Base-by-base conservation (phyloP, 2,329 filamentous ascomycete species). In the Drechslera avenae region DNA sequence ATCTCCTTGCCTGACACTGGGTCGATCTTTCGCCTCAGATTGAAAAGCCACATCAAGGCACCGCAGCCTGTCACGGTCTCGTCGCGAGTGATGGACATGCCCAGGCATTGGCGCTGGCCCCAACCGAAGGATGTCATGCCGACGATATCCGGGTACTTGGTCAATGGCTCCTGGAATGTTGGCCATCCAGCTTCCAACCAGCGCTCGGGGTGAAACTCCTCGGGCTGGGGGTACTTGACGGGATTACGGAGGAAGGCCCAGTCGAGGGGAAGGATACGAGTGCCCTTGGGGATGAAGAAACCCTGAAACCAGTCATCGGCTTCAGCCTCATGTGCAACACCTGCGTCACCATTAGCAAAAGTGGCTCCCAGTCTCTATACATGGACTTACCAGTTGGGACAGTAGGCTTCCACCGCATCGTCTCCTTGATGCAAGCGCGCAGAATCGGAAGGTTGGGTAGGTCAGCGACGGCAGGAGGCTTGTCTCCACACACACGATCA, bases 51-150 rank as follows among this genome's bases (percentile, higher is more conserved):
- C 51, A 75, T 71, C n/a, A 83, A 64, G 12, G 77, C 76, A 16
- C 79, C 79, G 50, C 79, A 81, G 0, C 78, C 78, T 5, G 81
- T 75, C 5, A 83, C 59, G n/a, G 78, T 69, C 59, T 80, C 78
- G 45, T 80, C 78, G 60, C 86, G 83, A 19, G 83, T 85, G 37
- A 87, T 79, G 46, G 81, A 81, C 72, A 85, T 82, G 4, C 84
- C 85, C 4, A 86, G 78, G 60, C 85, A 88, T 12, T 81, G 80
- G 54, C 85, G 79, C 35, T 84, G 82, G 28, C 85, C 85, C 76
- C 80, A 87, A 21, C 85, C 85, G 62, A 87, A 87, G 0, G 81
- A 85, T 56, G 85, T 81, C 80, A 86, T 84, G 31, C 79, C 80
- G 57, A 84, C 83, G 64, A 87, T 80, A 68, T 81, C 85, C 13